Evolutionary conservation across 768 basidiomycete genomes (phyloP).

Genomic region (Boletus rubroflammeus): DNA sequence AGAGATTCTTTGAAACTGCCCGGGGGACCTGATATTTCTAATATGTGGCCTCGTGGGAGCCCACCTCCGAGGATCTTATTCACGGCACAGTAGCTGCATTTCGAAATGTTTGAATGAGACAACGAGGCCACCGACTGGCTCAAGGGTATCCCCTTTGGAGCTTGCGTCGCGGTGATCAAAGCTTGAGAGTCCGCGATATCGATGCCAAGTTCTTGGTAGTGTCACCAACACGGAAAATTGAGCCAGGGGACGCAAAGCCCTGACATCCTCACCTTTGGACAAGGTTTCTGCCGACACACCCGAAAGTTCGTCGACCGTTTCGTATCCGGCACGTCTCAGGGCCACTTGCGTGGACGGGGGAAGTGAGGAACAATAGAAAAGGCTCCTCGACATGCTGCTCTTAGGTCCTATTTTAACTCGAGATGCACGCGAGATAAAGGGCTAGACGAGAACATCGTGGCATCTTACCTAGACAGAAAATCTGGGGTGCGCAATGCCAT

Average conservation of each 20-base stretch:
- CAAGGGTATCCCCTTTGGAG: constrained; percentile 30
- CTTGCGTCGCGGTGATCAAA: constrained; percentile 42
- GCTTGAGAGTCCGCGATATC: constrained; percentile 43
- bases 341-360: constrained; percentile 44
- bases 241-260: background rate
- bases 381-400: constrained; percentile 37
- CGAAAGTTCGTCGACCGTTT: constrained; percentile 51
- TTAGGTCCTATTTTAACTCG: background rate
- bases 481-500: background rate
- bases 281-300: constrained; percentile 43
- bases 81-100: constrained; percentile 41
- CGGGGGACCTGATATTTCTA: constrained; percentile 77
- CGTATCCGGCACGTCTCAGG: constrained; percentile 53
- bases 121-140: constrained; percentile 58
- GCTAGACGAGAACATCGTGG: background rate
- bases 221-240: background rate
- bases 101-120: constrained; percentile 15
- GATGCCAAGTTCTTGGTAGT: constrained; percentile 47
- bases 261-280: constrained; percentile 42
- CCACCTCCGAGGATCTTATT: constrained; percentile 65
- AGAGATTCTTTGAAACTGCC: constrained; percentile 63
- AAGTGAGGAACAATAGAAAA: constrained; percentile 44
- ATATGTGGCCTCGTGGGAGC: constrained; percentile 53
- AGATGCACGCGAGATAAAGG: background rate
- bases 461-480: constrained; percentile 5